phyloP scores from a whole-genome alignment of 2,329 filamentous ascomycete species.

The Calonectria ilicicola region DNA sequence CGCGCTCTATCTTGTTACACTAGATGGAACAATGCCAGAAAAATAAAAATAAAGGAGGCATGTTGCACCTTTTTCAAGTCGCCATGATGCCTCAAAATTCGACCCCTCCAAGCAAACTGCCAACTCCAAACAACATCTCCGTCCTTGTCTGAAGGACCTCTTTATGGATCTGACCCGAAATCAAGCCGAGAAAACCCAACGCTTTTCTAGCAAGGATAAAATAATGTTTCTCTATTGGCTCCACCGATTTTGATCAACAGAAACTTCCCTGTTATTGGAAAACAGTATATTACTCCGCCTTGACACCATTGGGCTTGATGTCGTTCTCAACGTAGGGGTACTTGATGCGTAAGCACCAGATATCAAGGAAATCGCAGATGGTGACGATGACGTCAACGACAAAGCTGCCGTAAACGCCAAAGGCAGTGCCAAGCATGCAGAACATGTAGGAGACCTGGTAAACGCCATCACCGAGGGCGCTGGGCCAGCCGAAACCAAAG shows the following conservation, averaged over 20 bases:
- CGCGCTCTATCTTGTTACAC: background rate
- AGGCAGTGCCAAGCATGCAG: conserved; percentile 82
- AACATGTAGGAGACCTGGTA: conserved; percentile 95
- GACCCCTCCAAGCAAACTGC: background rate
- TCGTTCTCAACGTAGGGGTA: conserved; percentile 70
- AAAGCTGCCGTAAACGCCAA: conserved; percentile 97
- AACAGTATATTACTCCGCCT: conserved; percentile 45
- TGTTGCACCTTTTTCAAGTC: background rate
- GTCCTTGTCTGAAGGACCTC: background rate
- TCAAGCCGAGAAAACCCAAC: background rate
- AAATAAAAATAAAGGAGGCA: too few relatives aligned
- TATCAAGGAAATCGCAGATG: conserved; percentile 98
- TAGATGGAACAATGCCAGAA: background rate
- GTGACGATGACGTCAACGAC: conserved; percentile 97
- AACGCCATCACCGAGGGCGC: conserved; percentile 77
- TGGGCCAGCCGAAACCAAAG: conserved; percentile 79
- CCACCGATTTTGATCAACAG: background rate
- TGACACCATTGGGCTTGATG: conserved; percentile 51
- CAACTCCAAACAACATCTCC: background rate
- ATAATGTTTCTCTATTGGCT: background rate
- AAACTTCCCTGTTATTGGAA: background rate
- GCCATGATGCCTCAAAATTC: background rate
- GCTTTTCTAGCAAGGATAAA: background rate
- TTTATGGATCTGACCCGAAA: background rate
- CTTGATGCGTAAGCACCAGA: conserved; percentile 99